Percentiles rank a stretch among this genome's conserved stretches.
These are phyloP conservation scores for Filobasidium floriforme DNA, from an alignment of 768 basidiomycete genomes.

Conservation along the genomic window DNA sequence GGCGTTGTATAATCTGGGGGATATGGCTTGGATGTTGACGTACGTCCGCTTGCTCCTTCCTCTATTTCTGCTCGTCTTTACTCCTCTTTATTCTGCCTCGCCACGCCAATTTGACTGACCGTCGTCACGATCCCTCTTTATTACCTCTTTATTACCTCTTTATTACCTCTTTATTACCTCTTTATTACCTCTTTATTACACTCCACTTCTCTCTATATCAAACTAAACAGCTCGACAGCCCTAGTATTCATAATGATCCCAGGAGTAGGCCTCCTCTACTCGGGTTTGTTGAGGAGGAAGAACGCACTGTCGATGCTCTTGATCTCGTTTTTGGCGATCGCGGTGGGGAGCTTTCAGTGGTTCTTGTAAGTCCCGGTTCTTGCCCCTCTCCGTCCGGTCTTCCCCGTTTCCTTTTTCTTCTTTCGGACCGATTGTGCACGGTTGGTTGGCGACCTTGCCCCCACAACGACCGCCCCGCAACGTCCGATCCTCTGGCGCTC, in stretches of 20 bases:
- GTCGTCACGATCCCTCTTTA: too few species aligned
- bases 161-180: too few species aligned
- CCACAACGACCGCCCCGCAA: too few species aligned
- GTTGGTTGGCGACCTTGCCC: too few species aligned
- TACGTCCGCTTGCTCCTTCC: slow-evolving; percentile 16
- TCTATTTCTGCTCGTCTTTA: too few species aligned
- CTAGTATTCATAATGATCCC: slow-evolving; percentile 48
- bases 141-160: too few species aligned
- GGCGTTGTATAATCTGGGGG: slow-evolving; percentile 41
- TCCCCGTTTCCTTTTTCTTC: too few species aligned
- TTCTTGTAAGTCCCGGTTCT: background rate
- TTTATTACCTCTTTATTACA: too few species aligned
- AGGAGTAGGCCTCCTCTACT: slow-evolving; percentile 45
- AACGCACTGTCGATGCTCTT: slow-evolving; percentile 49
- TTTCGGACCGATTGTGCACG: too few species aligned
- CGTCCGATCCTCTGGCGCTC: too few species aligned
- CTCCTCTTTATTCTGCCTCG: too few species aligned
- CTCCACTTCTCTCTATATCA: background rate
- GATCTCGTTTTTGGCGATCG: slow-evolving; percentile 43
- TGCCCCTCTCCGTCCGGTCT: background rate
- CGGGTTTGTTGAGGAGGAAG: slow-evolving; percentile 46
- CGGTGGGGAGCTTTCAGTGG: slow-evolving; percentile 33
- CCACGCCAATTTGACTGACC: too few species aligned
- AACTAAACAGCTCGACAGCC: slow-evolving; percentile 19
- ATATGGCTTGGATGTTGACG: slow-evolving; percentile 40